Evolutionary conservation across 805 yeast species (phyloP).

Genomic region (Pachysolen tannophilus): DNA sequence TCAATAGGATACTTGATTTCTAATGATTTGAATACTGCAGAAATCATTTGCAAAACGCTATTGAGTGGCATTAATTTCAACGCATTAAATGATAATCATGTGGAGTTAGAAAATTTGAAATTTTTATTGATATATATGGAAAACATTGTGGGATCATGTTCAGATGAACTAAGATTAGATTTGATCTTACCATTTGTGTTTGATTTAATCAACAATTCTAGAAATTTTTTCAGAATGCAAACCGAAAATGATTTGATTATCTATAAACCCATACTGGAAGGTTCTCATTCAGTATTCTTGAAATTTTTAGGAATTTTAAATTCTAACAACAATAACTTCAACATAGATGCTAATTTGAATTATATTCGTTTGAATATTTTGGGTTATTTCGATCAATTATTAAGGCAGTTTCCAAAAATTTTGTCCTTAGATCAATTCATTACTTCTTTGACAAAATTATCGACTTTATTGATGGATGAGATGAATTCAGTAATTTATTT

Average conservation of each 20-base stretch:
- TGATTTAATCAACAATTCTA: constrained; percentile 16
- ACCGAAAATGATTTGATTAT: too few relatives aligned
- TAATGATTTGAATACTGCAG: constrained; percentile 18
- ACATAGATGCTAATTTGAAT: not conserved
- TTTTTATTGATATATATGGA: constrained; percentile 42
- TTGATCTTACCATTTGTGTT: constrained; percentile 18
- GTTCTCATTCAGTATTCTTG: constrained; percentile 49
- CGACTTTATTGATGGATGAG: not conserved
- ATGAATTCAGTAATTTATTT: too few relatives aligned
- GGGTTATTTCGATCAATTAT: not conserved
- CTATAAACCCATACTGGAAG: constrained; percentile 39
- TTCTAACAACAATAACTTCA: not conserved
- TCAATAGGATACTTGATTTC: constrained; percentile 33
- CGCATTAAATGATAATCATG: constrained; percentile 21
- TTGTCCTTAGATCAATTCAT: constrained; percentile 2
- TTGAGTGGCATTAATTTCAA: constrained; percentile 16
- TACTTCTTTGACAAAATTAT: not conserved
- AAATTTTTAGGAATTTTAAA: constrained; percentile 1
- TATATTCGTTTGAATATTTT: not conserved
- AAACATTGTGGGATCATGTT: constrained; percentile 26
- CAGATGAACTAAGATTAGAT: constrained; percentile 24
- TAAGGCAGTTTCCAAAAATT: constrained; percentile 3
- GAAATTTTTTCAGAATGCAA: constrained; percentile 12
- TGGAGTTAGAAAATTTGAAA: constrained; percentile 30
- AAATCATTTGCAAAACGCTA: constrained; percentile 22